Evolutionary conservation across 78 protist genomes (phyloP), one percentile per base, ranked within the genome.

Genomic region (Cavenderia fasciculata): DNA sequence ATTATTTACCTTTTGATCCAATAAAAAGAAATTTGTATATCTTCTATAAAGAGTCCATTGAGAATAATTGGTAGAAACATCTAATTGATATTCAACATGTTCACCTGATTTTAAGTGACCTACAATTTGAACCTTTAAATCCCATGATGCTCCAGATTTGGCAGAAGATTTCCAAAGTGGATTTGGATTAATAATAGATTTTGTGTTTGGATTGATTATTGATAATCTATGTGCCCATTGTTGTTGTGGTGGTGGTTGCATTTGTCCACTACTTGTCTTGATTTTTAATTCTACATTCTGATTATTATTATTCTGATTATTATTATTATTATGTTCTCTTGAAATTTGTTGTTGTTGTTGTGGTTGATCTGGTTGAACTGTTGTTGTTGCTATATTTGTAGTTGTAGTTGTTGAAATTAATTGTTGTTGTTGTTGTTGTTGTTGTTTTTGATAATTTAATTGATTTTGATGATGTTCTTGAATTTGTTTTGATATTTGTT

Each of bases 11-110:
- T 76, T 79, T 66, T 79, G 49, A 56, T 82, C 74, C 23, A 82
- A 51, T 21, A 82, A 14, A 29, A 82, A 68, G 57, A 82, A 82
- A 27, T 82, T 82, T 41, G 52, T 82, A 16, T 82, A 82, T 82
- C 90, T 65, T 82, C 90, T 65, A 51, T 31, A 57, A 29, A 82
- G 79, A 14, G 57, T 27, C 90, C 90, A 82, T 56, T 82, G 79
- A 21, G 74, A 33, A 23, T 61, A 63, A 31, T 47, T 82, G 23
- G 90, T 49, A 1, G 51, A 19, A 6, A 82, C 69, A 40, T 82
- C 79, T 19, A 82, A 40, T 33, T 61, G 65, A 38, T 82, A 82
- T 82, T 82, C 87, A 21, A 68, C 68, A n/a, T 52, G 66, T 19
- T 68, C 61, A 11, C 40, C 38, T 5, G 68, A 12, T 52, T 82